Evolutionary conservation across 2,329 filamentous ascomycete species (phyloP).

Genomic region (Venturia carpophila): DNA sequence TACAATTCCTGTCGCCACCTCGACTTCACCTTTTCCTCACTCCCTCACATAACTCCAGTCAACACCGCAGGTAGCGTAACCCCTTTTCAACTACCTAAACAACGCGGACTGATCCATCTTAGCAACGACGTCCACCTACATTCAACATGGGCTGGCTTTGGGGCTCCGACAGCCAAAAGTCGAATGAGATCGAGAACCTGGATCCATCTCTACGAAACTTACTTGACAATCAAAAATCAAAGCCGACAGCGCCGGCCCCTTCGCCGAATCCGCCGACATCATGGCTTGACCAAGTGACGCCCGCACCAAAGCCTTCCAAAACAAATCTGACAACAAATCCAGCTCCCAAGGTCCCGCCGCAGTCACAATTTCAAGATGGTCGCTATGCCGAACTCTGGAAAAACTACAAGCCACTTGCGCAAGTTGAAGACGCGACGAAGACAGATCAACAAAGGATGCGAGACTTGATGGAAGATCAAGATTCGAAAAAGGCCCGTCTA

Average conservation of each 20-base stretch:
- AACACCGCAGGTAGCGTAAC: background rate
- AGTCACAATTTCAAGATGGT: slow-evolving; percentile 60
- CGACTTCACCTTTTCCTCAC: background rate
- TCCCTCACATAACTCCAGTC: background rate
- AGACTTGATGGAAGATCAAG: slow-evolving; percentile 75
- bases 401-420: slow-evolving; percentile 66
- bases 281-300: slow-evolving; percentile 18
- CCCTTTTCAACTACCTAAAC: background rate
- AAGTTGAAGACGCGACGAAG: slow-evolving; percentile 61
- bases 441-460: slow-evolving; percentile 72
- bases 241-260: slow-evolving; percentile 26
- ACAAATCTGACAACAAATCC: slow-evolving; percentile 23
- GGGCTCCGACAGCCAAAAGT: slow-evolving; percentile 38
- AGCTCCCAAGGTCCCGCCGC: slow-evolving; percentile 36
- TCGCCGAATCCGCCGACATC: slow-evolving; percentile 50
- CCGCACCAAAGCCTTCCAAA: slow-evolving; percentile 10
- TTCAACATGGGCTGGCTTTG: slow-evolving; percentile 56
- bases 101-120: slow-evolving; percentile 11
- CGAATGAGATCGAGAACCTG: slow-evolving; percentile 63
- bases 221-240: slow-evolving; percentile 61
- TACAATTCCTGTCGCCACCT: background rate
- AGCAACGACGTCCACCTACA: background rate
- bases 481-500: slow-evolving; percentile 70
- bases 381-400: slow-evolving; percentile 87
- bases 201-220: slow-evolving; percentile 79